Evolutionary conservation across 768 basidiomycete genomes (phyloP), one percentile per base, ranked within the genome.

Genomic region (Myochromella boudieri): DNA sequence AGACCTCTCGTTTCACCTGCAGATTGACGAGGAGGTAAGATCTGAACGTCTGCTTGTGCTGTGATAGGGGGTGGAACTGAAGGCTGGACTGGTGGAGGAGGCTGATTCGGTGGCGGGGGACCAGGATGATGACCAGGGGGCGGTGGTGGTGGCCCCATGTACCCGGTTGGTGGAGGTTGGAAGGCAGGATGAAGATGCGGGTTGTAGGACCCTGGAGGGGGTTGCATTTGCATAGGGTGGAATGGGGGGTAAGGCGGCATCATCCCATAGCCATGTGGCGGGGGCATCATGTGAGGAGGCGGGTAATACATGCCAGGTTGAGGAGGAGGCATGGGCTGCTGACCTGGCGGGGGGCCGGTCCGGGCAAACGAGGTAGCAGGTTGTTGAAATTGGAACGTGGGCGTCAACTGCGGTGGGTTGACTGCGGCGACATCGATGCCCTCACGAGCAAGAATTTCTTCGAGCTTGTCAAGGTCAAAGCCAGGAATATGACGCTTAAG

Each of bases 401-500:
- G 45, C 22, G 59, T 61, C 15, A 60, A 44, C 28, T 57, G 48
- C 20, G 62, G 49, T 9, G 59, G 60, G n/a, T 52, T 55, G 11
- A 69, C 44, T 14, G 59, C 46, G 22, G 49, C 52, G 14, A 77
- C 42, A 34, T 87, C 84, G 57, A 91, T 76, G 44, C 86, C 85
- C 52, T 89, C 86, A 39, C 84, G 71, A 6, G 70, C 73, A 42
- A 83, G 72, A 38, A 82, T 67, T 0, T 82, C 81, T 18, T 91
- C 85, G 59, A 92, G 70, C 52, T 74, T 76, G 1, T 79, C 77
- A 43, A 89, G 70, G 34, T 74, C 73, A 62, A 91, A 92, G 50
- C 75, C 80, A 0, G 84, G 82, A 44, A 84, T 72, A 56, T 80
- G 81, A 17, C 80, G 81, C 66, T 87, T 87, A 58, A 93, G 80